Conservation (phyloP, 106 monocot species). For the Dendrobium catenatum region DNA sequence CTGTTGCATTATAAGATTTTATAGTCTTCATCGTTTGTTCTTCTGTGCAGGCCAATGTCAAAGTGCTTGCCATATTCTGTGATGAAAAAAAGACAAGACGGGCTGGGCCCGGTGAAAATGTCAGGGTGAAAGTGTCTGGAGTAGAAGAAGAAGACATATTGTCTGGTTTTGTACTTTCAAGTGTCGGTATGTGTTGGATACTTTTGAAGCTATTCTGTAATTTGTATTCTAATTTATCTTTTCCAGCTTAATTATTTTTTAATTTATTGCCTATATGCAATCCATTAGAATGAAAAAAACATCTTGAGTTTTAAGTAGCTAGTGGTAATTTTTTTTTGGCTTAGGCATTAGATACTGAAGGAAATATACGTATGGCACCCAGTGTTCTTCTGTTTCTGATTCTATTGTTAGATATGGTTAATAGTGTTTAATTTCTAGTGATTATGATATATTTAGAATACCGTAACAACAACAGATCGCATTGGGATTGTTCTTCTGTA, state of each 20-base stretch:
- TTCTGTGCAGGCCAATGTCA: slow-evolving; percentile 59
- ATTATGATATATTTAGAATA: too few relatives aligned
- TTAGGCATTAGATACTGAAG: background rate
- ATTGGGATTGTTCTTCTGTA: background rate
- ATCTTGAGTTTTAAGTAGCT: background rate
- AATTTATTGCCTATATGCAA: background rate
- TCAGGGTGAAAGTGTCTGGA: slow-evolving; percentile 76
- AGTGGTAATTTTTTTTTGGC: background rate
- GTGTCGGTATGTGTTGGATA: slow-evolving; percentile 44
- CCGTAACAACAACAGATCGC: too few relatives aligned
- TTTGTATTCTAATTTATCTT: background rate
- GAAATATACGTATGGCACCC: background rate
- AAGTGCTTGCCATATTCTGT: slow-evolving; percentile 66
- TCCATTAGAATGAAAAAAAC: background rate
- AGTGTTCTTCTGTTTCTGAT: too few relatives aligned
- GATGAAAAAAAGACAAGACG: slow-evolving; percentile 64
- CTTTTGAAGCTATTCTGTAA: background rate
- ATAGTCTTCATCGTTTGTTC: background rate
- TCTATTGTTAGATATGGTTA: too few relatives aligned
- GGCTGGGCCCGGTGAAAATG: slow-evolving; percentile 93
- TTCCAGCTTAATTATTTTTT: background rate
- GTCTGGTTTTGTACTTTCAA: slow-evolving; percentile 93
- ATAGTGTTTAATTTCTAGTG: too few relatives aligned
- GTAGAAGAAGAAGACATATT: slow-evolving; percentile 90
- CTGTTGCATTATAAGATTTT: background rate